Evolutionary conservation across 495 filamentous ascomycete species (phyloP), one percentile per base, ranked within the genome.

Genomic region (Achaetomiella virescens): DNA sequence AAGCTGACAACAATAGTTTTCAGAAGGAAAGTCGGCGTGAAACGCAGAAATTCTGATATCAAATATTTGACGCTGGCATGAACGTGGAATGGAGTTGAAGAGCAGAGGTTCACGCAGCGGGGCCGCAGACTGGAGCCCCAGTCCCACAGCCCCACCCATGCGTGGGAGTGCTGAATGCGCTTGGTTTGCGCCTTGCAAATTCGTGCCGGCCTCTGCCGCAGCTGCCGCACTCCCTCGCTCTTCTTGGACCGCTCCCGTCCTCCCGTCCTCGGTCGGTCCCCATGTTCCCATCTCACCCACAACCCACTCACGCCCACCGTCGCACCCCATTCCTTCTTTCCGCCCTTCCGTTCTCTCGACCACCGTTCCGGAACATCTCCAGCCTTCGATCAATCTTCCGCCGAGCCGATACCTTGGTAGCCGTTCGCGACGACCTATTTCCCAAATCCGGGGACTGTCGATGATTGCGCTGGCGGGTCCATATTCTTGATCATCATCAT

Each of bases 141-240:
- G 2, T 6, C 21, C 45, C 24, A 20, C 27, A 29, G 57, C 54
- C 57, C 61, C 57, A 59, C 61, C 37, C 27, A 35, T 44, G 15
- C 36, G 46, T 54, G 18, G 52, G 45, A 54, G 56, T 55, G 56
- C 58, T 35, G 50, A 57, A 58, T 31, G 41, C 15, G 12, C 60
- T 47, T 42, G 45, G 58, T 58, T 60, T 63, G 58, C 58, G 63
- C 62, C 61, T 59, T 55, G 54, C 54, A 59, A 66, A 60, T 49
- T 62, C 58, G 50, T 62, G 52, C 61, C 61, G 64, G 61, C 62
- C 61, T 56, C 64, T 67, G 58, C 65, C 60, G 66, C 58, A 49
- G 11, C 27, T 50, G 54, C 54, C 54, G 54, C 60, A 54, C 58
- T 52, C 65, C 33, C 65, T 58, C 48, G 61, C 57, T 51, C 21